These are phyloP conservation scores for Jacaranda copaia DNA, from an alignment of 257 asterid genomes.

Conservation along the genomic window DNA sequence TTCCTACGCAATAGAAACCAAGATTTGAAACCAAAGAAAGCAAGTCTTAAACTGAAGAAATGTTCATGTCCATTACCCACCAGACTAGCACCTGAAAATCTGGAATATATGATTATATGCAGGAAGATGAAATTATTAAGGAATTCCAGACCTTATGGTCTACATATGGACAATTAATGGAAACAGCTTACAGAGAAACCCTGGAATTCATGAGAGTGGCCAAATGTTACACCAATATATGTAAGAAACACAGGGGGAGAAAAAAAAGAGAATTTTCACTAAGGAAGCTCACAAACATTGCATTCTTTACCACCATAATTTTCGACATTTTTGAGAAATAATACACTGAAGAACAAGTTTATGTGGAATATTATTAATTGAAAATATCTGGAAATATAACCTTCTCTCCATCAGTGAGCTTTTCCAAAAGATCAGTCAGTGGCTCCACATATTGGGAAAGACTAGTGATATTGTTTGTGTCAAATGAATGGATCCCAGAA, in stretches of 20 bases:
- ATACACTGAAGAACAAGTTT: background rate
- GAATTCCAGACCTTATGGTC: too few relatives aligned
- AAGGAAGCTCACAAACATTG: slow-evolving; percentile 10
- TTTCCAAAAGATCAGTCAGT: slow-evolving; percentile 71
- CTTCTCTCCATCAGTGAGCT: slow-evolving; percentile 82
- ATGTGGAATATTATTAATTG: background rate
- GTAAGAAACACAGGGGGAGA: too few relatives aligned
- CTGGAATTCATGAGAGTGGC: too few relatives aligned
- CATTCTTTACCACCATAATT: background rate
- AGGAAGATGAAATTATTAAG: background rate
- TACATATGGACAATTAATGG: too few relatives aligned
- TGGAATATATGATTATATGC: background rate
- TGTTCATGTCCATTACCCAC: background rate
- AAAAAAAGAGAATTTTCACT: background rate
- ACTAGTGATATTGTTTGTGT: slow-evolving; percentile 79
- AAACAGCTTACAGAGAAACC: too few relatives aligned
- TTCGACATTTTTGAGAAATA: background rate
- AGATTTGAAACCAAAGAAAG: background rate
- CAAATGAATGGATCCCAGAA: slow-evolving; percentile 91
- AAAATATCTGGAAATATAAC: slow-evolving; percentile 49
- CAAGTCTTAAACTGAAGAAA: background rate
- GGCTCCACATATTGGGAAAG: slow-evolving; percentile 92
- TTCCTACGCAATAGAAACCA: background rate
- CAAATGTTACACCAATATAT: too few relatives aligned
- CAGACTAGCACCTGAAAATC: slow-evolving; percentile 10